A percentile compares a stretch with the other conserved stretches of the same genome.
Evolutionary conservation across 805 yeast species (phyloP).

Genomic region (Lipomyces chichibuensis): DNA sequence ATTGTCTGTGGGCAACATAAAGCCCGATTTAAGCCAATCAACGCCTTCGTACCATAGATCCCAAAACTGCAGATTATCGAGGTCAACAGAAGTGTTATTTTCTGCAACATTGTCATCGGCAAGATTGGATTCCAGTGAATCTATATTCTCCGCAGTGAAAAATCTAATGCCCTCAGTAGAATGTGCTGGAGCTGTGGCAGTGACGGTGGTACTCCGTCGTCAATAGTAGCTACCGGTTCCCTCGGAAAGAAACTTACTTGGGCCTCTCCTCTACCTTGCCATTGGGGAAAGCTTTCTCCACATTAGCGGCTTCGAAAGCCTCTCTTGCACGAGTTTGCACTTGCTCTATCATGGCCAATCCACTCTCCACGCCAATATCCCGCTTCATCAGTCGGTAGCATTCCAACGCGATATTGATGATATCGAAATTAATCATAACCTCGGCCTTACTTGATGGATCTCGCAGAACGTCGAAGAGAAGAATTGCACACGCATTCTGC

Average conservation of each 20-base stretch:
- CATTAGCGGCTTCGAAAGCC: conserved; percentile 27
- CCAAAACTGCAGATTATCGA: conserved; percentile 26
- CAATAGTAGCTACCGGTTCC: background rate
- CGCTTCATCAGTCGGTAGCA: conserved; percentile 31
- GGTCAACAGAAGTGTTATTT: background rate
- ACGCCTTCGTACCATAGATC: conserved; percentile 33
- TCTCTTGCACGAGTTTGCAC: conserved; percentile 29
- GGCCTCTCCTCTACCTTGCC: background rate
- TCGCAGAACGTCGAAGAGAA: conserved; percentile 29
- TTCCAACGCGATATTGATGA: conserved; percentile 32
- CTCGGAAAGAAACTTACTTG: background rate
- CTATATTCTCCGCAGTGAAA: background rate
- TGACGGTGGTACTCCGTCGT: background rate
- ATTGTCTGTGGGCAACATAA: conserved; percentile 28
- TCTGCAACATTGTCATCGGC: background rate
- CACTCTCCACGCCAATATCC: conserved; percentile 26
- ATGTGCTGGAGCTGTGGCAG: background rate
- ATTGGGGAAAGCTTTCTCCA: background rate
- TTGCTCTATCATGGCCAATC: conserved; percentile 27
- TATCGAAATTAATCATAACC: conserved; percentile 33
- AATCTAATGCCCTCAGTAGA: background rate
- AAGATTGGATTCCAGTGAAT: background rate
- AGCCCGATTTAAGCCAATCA: conserved; percentile 33
- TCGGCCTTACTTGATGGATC: conserved; percentile 27
- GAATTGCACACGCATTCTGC: conserved; percentile 33